Conservation (phyloP, 352 stramenopile genomes). For the Halophytophthora polymorphica region DNA sequence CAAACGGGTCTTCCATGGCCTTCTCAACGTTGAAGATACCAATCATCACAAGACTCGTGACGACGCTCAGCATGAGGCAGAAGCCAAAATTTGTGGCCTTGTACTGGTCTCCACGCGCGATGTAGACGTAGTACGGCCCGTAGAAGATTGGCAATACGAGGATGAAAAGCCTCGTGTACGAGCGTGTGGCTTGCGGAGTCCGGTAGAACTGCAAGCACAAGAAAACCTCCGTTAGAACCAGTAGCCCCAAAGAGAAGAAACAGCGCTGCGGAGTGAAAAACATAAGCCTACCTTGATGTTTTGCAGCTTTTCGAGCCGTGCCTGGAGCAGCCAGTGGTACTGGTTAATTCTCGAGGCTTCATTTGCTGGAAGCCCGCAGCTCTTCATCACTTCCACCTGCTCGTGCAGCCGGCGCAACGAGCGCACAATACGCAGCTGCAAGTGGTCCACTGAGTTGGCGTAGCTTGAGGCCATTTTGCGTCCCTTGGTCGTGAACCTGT, state of each 20-base stretch:
- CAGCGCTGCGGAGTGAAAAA: no score
- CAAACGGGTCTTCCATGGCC: constrained; percentile 83
- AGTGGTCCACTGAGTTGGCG: constrained; percentile 20
- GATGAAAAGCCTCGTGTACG: constrained; percentile 84
- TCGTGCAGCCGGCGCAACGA: constrained; percentile 45
- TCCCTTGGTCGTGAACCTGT: constrained; percentile 44
- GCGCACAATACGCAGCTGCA: constrained; percentile 40
- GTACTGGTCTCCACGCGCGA: constrained; percentile 49
- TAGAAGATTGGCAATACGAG: constrained; percentile 83
- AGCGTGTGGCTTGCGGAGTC: constrained; percentile 82
- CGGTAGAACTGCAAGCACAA: constrained; percentile 77
- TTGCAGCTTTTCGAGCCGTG: constrained; percentile 59
- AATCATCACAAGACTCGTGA: constrained; percentile 83
- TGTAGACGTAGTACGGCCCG: constrained; percentile 84
- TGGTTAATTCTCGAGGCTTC: constrained; percentile 77
- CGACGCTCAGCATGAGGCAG: constrained; percentile 63
- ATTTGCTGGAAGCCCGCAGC: constrained; percentile 50
- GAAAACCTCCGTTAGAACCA: no score
- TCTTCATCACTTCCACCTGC: constrained; percentile 70
- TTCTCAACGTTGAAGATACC: constrained; percentile 87
- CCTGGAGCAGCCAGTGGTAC: constrained; percentile 74
- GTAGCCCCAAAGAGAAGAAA: no score
- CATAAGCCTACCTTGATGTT: constrained; percentile 69
- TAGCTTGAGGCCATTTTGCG: constrained; percentile 32
- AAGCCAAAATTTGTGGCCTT: constrained; percentile 75